These are phyloP conservation scores for Microsporum ferrugineum DNA, from an alignment of 2,329 filamentous ascomycete species.

Conservation along the genomic window DNA sequence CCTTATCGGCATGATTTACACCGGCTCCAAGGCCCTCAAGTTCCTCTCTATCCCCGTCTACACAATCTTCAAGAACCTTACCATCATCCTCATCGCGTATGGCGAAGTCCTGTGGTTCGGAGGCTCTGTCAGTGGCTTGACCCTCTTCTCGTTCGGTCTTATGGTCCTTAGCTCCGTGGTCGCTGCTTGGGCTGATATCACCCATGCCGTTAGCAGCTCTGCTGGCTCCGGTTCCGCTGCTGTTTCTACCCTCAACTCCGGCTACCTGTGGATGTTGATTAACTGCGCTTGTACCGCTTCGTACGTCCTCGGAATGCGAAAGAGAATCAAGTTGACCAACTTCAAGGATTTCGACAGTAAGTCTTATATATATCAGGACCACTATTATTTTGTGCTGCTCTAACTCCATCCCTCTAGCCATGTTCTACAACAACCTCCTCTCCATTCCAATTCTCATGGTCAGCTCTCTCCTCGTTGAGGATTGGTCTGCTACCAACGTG, in stretches of 20 bases:
- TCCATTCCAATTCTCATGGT: constrained; percentile 84
- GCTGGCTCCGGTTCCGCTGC: constrained; percentile 45
- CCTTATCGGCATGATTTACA: constrained; percentile 98
- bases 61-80: constrained; percentile 99
- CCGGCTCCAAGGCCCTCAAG: constrained; percentile 86
- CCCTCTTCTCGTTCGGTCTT: constrained; percentile 84
- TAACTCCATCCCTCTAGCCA: constrained; percentile 47
- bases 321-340: constrained; percentile 98
- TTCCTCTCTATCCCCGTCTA: constrained; percentile 96
- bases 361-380: constrained; percentile 31
- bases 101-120: constrained; percentile 98
- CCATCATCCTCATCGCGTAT: constrained; percentile 96
- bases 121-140: constrained; percentile 74
- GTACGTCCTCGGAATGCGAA: constrained; percentile 87
- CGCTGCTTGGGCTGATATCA: constrained; percentile 94
- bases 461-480: constrained; percentile 71
- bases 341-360: constrained; percentile 99
- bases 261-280: constrained; percentile 95
- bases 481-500: constrained; percentile 83
- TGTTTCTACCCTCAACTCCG: constrained; percentile 81
- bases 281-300: constrained; percentile 92
- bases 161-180: constrained; percentile 94
- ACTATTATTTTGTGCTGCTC: not conserved
- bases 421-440: constrained; percentile 99
- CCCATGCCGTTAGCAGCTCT: constrained; percentile 61